Evolutionary conservation across 2,329 filamentous ascomycete species (phyloP), one percentile per base, ranked within the genome.

Genomic region (Penicillium nordicum): DNA sequence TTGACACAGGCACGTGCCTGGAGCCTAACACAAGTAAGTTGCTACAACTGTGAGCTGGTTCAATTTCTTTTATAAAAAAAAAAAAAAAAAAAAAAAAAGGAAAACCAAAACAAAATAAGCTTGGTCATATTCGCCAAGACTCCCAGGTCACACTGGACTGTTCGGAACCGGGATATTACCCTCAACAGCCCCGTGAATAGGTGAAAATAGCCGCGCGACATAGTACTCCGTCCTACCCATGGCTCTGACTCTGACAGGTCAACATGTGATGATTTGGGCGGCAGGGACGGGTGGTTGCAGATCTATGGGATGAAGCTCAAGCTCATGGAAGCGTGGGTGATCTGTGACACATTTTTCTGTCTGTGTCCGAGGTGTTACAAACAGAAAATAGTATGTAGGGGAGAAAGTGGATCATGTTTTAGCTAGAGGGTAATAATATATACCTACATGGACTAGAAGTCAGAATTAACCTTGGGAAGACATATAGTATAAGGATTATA

Each of bases 201-300:
- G 49, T 50, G 43, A 50, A 55, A 50, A 52, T 50, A 47, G 43
- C 47, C 49, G 44, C 43, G 43, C 50, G 50, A 57, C 42, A 50
- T 53, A 37, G 38, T 21, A 18, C 9, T 27, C 41, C 0, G 41
- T 43, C 2, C 41, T 29, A 43, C 41, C 41, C 40, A 10, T 5
- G 5, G 1, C 34, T 38, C 10, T 18, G 36, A 18, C 10, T 38
- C 45, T 54, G 36, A 52, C 50, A 52, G 36, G 51, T 37, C 52
- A 29, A 55, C 52, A 54, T 50, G 52, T 55, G 52, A 54, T 54
- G 52, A 58, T 58, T 59, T 43, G 59, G 59, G 55, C 57, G 53
- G 40, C 53, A 42, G 57, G 42, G 38, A 51, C 60, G 62, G 60
- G 58, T 55, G 42, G 38, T 25, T 54, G 60, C 60, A 61, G 37